Conservation (phyloP, 2,329 filamentous ascomycete genomes). For the Ustilaginoidea virens region DNA sequence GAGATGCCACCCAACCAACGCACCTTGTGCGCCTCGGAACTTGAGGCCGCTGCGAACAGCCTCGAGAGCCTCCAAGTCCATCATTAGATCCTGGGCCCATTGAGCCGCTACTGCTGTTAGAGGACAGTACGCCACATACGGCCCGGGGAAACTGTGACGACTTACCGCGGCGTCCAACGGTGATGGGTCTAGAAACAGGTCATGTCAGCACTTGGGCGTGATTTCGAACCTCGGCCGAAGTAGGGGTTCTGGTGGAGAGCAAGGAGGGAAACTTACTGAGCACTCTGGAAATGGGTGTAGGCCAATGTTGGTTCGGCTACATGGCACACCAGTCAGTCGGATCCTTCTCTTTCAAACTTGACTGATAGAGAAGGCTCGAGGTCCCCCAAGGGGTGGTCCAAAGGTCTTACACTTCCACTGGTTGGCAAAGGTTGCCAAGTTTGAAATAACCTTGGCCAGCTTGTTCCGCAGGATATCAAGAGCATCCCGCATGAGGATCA, state of each 20-base stretch:
- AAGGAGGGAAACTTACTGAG: slow-evolving; percentile 19
- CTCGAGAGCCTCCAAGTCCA: slow-evolving; percentile 64
- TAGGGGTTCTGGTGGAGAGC: neutral
- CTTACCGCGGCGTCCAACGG: slow-evolving; percentile 8
- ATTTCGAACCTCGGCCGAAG: neutral
- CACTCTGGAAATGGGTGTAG: slow-evolving; percentile 60
- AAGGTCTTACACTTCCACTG: slow-evolving; percentile 43
- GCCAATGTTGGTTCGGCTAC: slow-evolving; percentile 47
- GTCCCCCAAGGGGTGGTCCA: slow-evolving; percentile 4
- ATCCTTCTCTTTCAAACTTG: neutral
- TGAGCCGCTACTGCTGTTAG: slow-evolving; percentile 26
- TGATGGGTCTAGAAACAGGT: slow-evolving; percentile 6
- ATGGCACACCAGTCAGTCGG: neutral
- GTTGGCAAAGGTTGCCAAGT: slow-evolving; percentile 56
- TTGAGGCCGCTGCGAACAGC: slow-evolving; percentile 49
- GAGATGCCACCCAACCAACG: neutral
- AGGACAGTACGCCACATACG: slow-evolving; percentile 17
- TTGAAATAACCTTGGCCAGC: slow-evolving; percentile 62
- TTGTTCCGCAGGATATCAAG: slow-evolving; percentile 65
- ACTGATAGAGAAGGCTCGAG: neutral
- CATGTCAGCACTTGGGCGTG: slow-evolving; percentile 1
- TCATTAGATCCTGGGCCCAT: slow-evolving; percentile 49
- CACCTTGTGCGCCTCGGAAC: slow-evolving; percentile 52
- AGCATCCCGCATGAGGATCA: slow-evolving; percentile 50
- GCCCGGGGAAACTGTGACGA: slow-evolving; percentile 1